Base-by-base conservation (phyloP, 1,284 basidiomycete genomes). In the Cryptococcus amylolentus region DNA sequence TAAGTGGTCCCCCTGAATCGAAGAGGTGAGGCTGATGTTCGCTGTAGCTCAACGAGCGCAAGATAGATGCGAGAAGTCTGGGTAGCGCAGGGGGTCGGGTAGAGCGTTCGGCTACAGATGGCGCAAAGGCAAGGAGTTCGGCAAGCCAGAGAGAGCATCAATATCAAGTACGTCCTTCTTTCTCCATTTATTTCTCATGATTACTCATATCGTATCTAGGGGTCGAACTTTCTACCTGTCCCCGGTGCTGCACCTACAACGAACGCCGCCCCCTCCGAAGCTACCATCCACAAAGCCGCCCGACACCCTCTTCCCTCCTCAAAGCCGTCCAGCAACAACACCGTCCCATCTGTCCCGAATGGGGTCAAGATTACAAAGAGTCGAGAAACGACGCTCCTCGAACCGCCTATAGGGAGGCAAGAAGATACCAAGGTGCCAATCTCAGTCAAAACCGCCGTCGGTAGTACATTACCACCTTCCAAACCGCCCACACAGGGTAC, bases 261-360 rank as follows among this genome's bases (percentile, higher is more conserved):
- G n/a, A 27, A 47, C 4, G 46, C 14, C 27, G 8, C 46, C 26
- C 44, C 53, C 4, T 45, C 58, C 1, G 48, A 55, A 14, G 42
- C 42, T 13, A 57, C 55, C 10, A 38, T 61, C 16, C 23, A 20
- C 4, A 39, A 40, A 52, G 50, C 53, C 10, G 56, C 41, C 5
- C 49, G 41, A 23, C 53, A 43, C 3, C 49, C 59, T n/a, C 27
- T 57, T 13, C 54, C 53, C 8, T 45, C 43, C 7, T 55, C 57
- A 1, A 31, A 40, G 8, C 28, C 35, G 9, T 16, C 41, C 40
- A 16, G 46, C 18, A 14, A 16, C 18, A 18, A 14, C 43, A 20
- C 14, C 28, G 49, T 23, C 42, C 41, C 39, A 18, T 31, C 18
- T 8, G 45, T 18, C 5, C 47, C 12, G 12, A 26, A 12, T 4